These are phyloP conservation scores for Polygonum maritimum DNA, from an alignment of 148 eudicot genomes.

Conservation along the genomic window DNA sequence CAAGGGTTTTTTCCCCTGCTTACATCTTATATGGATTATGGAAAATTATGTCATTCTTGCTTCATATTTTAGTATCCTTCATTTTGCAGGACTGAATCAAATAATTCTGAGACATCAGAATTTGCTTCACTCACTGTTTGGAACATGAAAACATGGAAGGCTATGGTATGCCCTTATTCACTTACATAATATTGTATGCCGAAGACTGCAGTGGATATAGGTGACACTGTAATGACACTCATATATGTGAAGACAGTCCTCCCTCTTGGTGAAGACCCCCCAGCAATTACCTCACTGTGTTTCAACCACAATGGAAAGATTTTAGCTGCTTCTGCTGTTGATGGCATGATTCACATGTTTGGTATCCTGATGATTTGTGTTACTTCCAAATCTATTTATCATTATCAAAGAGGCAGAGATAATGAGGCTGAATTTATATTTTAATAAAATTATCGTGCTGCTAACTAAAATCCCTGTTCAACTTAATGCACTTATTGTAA, in stretches of 20 bases:
- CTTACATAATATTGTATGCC: slow-evolving; percentile 8
- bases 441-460: neutral
- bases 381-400: neutral
- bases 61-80: neutral
- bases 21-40: neutral
- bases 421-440: neutral
- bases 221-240: slow-evolving; percentile 19
- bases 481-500: neutral
- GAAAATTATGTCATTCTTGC: neutral
- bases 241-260: slow-evolving; percentile 84
- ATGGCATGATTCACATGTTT: slow-evolving; percentile 99
- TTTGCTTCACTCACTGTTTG: slow-evolving; percentile 85
- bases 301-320: slow-evolving; percentile 98
- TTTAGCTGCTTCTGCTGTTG: slow-evolving; percentile 95
- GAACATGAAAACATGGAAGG: slow-evolving; percentile 98
- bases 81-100: slow-evolving; percentile 47
- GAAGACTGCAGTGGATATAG: slow-evolving; percentile 7
- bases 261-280: slow-evolving; percentile 98
- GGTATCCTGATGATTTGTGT: slow-evolving; percentile 64
- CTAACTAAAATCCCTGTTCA: neutral
- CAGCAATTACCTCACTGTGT: slow-evolving; percentile 84
- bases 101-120: slow-evolving; percentile 35
- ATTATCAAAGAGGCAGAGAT: neutral
- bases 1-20: neutral
- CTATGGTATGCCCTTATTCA: slow-evolving; percentile 59